Conservation (phyloP, 805 yeast species). For the Yarrowia sp. region DNA sequence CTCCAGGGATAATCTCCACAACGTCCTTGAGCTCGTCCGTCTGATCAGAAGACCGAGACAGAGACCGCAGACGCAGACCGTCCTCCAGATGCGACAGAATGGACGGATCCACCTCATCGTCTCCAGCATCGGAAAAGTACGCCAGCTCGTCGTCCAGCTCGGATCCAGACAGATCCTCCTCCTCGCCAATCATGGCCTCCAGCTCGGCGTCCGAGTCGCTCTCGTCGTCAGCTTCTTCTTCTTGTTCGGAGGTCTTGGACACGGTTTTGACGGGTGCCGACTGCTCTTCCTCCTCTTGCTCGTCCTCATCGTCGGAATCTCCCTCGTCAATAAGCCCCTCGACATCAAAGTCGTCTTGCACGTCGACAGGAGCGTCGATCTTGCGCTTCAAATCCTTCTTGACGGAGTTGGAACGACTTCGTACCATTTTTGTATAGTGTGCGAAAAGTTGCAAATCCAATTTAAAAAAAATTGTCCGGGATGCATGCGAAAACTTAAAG, state of each 20-base stretch:
- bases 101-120: constrained; percentile 37
- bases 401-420: constrained; percentile 28
- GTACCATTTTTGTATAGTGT: constrained; percentile 29
- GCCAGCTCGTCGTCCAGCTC: constrained; percentile 32
- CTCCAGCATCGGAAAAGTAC: constrained; percentile 36
- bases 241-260: constrained; percentile 27
- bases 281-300: background rate
- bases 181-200: constrained; percentile 35
- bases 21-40: constrained; percentile 41
- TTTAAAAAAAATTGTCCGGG: constrained; percentile 26
- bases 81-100: constrained; percentile 55
- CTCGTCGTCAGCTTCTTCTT: constrained; percentile 26
- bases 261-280: background rate
- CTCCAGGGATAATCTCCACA: constrained; percentile 36
- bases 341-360: constrained; percentile 29
- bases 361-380: constrained; percentile 25
- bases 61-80: constrained; percentile 60
- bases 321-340: constrained; percentile 28
- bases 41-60: constrained; percentile 41
- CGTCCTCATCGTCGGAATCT: constrained; percentile 29
- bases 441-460: constrained; percentile 25
- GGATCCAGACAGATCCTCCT: constrained; percentile 33
- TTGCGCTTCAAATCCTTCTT: constrained; percentile 30
- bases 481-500: constrained; percentile 1
- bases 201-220: constrained; percentile 34